Base-by-base conservation (phyloP, 2,329 filamentous ascomycete genomes). In the Hypocreales sp. region DNA sequence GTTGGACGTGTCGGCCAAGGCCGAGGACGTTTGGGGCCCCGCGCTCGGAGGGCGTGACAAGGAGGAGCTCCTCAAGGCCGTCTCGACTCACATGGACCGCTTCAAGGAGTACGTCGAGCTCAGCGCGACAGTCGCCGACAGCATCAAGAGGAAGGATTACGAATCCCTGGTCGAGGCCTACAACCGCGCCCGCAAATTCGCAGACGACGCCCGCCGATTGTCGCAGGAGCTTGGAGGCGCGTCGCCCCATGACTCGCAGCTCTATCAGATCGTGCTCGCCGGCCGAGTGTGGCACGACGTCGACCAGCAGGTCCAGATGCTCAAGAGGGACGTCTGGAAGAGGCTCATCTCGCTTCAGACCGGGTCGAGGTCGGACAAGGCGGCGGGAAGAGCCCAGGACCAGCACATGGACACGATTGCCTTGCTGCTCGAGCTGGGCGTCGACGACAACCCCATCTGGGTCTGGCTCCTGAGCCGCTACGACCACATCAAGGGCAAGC, bases 11-110 rank as follows among this genome's bases (percentile, higher is more conserved):
- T 83, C 82, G 1, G 79, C 84, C 34, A 94, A 94, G 51, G 90
- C 87, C 0, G 84, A 95, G 50, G 90, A 98, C 44, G 80, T 98
- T 7, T 98, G 92, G 86, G 90, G 90, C 0, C 90, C 90, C 3
- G 87, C 90, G 2, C 55, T 98, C 20, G 83, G 84, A 26, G 90
- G 90, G 4, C 73, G 82, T 16, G 86, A 95, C 41, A 84, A 87
- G 45, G 90, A 95, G 44, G 80, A 86, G 45, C 77, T 77, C 35
- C 61, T 98, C 30, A 92, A 86, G 49, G 66, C 71, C 1, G 72
- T 94, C 7, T 64, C 84, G 14, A 66, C 67, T 7, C 74, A 78
- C 10, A 64, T 98, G 25, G 79, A 90, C 35, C 73, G 73, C 35
- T 80, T 90, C 48, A 78, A 75, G 33, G 77, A 79, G 19, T 72